phyloP scores from a whole-genome alignment of 768 basidiomycete species.

The Hygrocybe coccinea region DNA sequence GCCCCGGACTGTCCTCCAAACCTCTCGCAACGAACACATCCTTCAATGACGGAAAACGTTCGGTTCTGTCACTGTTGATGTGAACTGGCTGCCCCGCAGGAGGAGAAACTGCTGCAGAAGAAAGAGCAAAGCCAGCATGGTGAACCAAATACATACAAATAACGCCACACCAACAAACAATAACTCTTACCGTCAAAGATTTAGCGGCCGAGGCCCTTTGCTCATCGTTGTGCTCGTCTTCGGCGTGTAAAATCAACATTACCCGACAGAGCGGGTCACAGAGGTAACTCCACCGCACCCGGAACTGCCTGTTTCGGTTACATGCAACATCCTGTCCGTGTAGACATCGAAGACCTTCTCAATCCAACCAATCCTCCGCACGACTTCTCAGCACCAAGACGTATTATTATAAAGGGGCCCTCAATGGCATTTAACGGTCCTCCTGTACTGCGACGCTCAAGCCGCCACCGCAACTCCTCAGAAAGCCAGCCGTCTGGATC shows the following conservation, averaged over 20 bases:
- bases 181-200: too few relatives aligned
- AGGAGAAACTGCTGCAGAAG: too few relatives aligned
- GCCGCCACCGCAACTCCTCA: conserved; percentile 30
- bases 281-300: not conserved
- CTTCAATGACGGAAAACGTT: too few relatives aligned
- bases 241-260: not conserved
- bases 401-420: conserved; percentile 1
- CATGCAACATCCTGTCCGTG: too few relatives aligned
- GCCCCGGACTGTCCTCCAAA: too few relatives aligned
- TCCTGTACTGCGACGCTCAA: conserved; percentile 27
- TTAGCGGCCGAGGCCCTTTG: not conserved
- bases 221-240: not conserved
- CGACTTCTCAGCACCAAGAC: too few relatives aligned
- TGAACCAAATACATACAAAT: not conserved
- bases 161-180: not conserved
- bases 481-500: conserved; percentile 40
- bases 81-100: too few relatives aligned
- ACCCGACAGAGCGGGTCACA: not conserved
- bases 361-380: not conserved
- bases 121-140: too few relatives aligned
- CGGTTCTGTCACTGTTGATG: too few relatives aligned
- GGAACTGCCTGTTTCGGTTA: not conserved
- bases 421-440: not conserved
- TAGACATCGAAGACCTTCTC: not conserved
- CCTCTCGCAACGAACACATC: too few relatives aligned